A percentile compares a stretch with the other conserved stretches of the same genome.
phyloP scores from a whole-genome alignment of 2,329 filamentous ascomycete genomes.

The Colletotrichum chrysophilum region DNA sequence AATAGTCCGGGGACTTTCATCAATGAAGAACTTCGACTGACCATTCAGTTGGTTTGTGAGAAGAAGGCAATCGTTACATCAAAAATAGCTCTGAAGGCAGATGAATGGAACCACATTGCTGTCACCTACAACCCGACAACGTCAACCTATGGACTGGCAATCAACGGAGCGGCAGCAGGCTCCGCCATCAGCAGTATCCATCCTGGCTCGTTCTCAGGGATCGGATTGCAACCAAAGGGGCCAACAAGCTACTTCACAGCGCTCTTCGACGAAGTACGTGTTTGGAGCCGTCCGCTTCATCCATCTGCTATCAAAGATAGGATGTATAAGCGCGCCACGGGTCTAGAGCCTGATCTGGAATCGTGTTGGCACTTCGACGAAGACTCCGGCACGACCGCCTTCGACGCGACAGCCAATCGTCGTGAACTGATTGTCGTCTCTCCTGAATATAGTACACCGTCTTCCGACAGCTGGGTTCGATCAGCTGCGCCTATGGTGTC shows the following conservation, averaged over 20 bases:
- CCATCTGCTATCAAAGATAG: not conserved
- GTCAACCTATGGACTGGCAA: no score
- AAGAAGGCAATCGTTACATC: not conserved
- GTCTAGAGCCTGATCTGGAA: not conserved
- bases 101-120: not conserved
- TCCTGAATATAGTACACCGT: not conserved
- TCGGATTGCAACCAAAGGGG: no score
- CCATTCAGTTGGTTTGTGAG: not conserved
- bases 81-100: not conserved
- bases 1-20: no score
- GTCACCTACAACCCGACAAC: not conserved
- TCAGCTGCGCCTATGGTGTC: not conserved
- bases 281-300: not conserved
- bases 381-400: not conserved
- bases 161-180: not conserved
- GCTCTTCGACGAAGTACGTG: not conserved
- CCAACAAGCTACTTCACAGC: not conserved
- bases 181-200: not conserved
- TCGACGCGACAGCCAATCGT: not conserved
- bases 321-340: not conserved
- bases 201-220: no score
- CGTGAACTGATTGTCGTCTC: not conserved
- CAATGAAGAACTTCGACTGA: no score
- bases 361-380: not conserved
- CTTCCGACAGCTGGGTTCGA: not conserved